Conservation (phyloP, 257 asterid species). For the Lycium ferocissimum region DNA sequence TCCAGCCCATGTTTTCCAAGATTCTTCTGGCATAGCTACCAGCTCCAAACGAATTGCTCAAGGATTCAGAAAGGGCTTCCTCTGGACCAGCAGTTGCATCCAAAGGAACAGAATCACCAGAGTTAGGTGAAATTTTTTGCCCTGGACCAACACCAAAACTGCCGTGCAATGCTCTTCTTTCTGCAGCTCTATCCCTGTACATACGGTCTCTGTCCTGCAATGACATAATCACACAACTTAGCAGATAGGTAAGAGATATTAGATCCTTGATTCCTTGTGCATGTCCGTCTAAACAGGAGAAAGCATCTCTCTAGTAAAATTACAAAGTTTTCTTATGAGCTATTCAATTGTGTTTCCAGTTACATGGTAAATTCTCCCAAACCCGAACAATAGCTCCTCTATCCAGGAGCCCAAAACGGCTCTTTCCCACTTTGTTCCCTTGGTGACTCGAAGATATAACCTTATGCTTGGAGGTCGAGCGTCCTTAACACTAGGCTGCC, state of each 20-base stretch:
- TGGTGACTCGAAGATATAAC: background rate
- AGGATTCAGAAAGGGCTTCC: constrained; percentile 78
- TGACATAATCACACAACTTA: constrained; percentile 4
- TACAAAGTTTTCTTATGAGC: background rate
- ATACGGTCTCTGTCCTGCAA: constrained; percentile 50
- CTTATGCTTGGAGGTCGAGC: constrained; percentile 1
- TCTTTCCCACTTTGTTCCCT: background rate
- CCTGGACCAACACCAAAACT: constrained; percentile 96
- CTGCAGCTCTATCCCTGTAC: constrained; percentile 97
- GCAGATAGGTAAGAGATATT: background rate
- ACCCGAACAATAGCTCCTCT: background rate
- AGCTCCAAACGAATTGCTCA: constrained; percentile 74
- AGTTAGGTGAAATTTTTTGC: constrained; percentile 59
- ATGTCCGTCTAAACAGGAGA: background rate
- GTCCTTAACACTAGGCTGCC: constrained; percentile 20
- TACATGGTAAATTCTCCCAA: background rate
- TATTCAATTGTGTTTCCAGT: background rate
- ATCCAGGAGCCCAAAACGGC: background rate
- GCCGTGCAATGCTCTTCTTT: constrained; percentile 90
- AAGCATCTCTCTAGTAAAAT: background rate
- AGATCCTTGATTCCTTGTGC: constrained; percentile 17
- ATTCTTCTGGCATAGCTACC: constrained; percentile 90
- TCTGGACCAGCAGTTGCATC: constrained; percentile 50
- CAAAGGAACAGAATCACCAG: constrained; percentile 52
- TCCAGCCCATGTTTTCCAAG: constrained; percentile 97